Base-by-base conservation (phyloP, 345 rosid genomes). In the Durio zibethinus region DNA sequence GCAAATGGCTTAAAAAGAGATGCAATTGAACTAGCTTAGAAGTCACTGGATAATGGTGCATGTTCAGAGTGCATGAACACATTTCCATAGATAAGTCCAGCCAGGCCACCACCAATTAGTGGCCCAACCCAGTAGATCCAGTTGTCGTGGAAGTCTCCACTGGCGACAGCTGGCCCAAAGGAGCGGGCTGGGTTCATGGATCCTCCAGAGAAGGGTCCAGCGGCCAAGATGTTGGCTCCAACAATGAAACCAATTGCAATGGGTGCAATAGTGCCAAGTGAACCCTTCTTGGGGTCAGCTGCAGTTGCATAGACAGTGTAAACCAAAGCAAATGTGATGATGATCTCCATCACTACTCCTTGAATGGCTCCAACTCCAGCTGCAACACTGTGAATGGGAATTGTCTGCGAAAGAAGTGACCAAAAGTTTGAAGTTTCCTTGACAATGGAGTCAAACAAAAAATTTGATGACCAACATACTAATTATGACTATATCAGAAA, bases 181-280 rank as follows among this genome's bases (percentile, higher is more conserved):
- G 99, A 93, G 9, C 98, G 94, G 21, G 98, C 99, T 0, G 99
- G 97, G 91, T 95, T 95, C 99, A 93, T 95, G 61, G 99, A 93
- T 25, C 97, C 98, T 15, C 98, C 98, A 0, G 98, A 93, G 87
- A 95, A 95, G 31, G 99, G 99, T 69, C 99, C 99, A 14, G 94
- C 96, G 0, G 98, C 99, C 74, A 91, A 80, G 78, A 93, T 95
- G 89, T 95, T 95, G 83, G 99, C 98, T 38, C 98, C 99, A 1
- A 95, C 98, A 10, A 95, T 91, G 86, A 95, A 88, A 2, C 98
- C 98, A 5, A 95, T 95, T 52, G 99, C 98, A 0, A 95, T 88
- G 56, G 98, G 99, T 45, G 98, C 98, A 48, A 93, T 92, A 73
- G 85, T 93, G 77, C 98, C 98, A 11, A 95, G 80, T 35, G 96